Evolutionary conservation across 108 stramenopile species (phyloP).

Genomic region (Cyclotella atomus): DNA sequence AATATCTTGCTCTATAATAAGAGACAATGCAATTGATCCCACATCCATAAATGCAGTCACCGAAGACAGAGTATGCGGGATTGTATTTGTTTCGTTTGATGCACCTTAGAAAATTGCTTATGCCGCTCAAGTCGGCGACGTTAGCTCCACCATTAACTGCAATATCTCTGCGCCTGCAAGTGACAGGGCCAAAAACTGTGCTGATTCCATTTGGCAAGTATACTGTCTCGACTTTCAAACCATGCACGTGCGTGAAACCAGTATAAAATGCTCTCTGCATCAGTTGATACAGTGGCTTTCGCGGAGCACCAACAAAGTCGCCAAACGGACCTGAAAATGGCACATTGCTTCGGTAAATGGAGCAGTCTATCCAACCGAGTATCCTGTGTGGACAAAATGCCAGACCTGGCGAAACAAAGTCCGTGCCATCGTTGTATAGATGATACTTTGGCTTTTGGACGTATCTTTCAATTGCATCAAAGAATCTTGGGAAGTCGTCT

Average conservation of each 20-base stretch:
- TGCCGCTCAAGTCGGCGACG: slow-evolving; percentile 1
- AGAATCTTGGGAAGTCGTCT: slow-evolving; percentile 5
- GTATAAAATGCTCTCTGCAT: background rate
- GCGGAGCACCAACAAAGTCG: background rate
- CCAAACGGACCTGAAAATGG: background rate
- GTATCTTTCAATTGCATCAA: background rate
- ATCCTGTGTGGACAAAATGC: background rate
- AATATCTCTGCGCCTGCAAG: background rate
- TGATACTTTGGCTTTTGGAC: slow-evolving; percentile 4
- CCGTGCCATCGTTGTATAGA: background rate
- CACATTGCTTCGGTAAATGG: background rate
- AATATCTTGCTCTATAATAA: background rate
- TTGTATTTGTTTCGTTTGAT: slow-evolving; percentile 5
- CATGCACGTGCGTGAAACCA: background rate
- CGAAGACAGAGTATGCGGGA: background rate
- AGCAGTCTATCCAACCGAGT: background rate
- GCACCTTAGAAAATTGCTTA: background rate
- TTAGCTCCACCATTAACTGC: background rate
- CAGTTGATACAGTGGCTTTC: background rate
- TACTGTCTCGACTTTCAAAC: background rate
- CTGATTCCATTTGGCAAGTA: slow-evolving; percentile 4
- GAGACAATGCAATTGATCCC: background rate
- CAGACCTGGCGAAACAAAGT: background rate
- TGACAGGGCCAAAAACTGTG: background rate
- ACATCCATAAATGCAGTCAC: slow-evolving; percentile 6